Evolutionary conservation across 495 filamentous ascomycete species (phyloP).

Genomic region (Collariella sp.): DNA sequence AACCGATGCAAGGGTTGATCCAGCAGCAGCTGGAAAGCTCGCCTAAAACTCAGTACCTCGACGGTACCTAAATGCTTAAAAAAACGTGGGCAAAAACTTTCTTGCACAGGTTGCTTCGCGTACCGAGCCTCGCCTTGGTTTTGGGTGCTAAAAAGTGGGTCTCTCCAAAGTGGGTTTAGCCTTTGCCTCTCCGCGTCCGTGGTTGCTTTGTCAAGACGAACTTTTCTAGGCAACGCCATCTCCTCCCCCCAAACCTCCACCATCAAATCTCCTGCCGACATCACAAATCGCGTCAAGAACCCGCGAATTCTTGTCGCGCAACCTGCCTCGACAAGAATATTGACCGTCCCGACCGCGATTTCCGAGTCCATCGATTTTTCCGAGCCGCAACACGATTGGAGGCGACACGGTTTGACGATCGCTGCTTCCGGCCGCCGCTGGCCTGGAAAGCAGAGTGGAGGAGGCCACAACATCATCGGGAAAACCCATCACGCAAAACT

Average conservation of each 20-base stretch:
- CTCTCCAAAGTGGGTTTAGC: slow-evolving; percentile 7
- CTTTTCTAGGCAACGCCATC: slow-evolving; percentile 26
- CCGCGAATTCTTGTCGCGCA: slow-evolving; percentile 22
- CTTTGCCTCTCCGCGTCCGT: slow-evolving; percentile 16
- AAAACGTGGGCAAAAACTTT: neutral
- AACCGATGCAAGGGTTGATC: neutral
- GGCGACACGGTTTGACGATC: slow-evolving; percentile 17
- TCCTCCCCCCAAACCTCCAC: slow-evolving; percentile 26
- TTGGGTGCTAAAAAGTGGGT: slow-evolving; percentile 11
- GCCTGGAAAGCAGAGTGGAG: slow-evolving; percentile 32
- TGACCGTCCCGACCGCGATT: slow-evolving; percentile 21
- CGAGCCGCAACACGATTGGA: slow-evolving; percentile 19
- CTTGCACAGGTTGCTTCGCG: neutral
- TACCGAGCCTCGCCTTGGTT: neutral
- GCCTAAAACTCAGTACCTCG: neutral
- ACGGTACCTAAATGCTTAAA: neutral
- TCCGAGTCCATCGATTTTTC: slow-evolving; percentile 14
- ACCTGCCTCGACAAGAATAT: slow-evolving; percentile 21
- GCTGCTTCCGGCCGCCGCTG: slow-evolving; percentile 31
- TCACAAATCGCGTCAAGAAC: slow-evolving; percentile 34
- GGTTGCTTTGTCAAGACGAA: slow-evolving; percentile 21
- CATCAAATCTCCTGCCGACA: slow-evolving; percentile 21
- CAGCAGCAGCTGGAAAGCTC: neutral
- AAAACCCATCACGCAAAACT: slow-evolving; percentile 8
- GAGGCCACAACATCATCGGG: slow-evolving; percentile 19